Percentiles rank a stretch among this genome's conserved stretches.
Evolutionary conservation across 2,329 filamentous ascomycete species (phyloP).

Genomic region (Sarocladium brachiariae): DNA sequence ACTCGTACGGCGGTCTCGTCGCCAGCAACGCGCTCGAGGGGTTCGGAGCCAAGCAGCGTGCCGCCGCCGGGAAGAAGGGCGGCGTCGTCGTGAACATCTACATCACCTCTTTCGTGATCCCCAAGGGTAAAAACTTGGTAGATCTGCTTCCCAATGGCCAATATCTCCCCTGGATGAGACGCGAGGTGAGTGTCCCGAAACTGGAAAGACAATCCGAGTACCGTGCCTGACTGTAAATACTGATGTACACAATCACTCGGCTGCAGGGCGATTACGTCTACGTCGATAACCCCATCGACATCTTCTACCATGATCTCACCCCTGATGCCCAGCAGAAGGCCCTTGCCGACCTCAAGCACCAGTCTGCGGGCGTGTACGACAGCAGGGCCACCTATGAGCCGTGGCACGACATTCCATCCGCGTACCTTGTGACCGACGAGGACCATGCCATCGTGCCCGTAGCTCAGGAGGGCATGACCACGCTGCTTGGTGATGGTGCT

Average conservation of each 20-base stretch:
- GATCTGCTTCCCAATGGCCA: conserved; percentile 7
- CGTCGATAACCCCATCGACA: neutral
- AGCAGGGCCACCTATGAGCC: conserved; percentile 1
- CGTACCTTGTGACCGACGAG: conserved; percentile 2
- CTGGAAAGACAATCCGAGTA: too few relatives aligned
- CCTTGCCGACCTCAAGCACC: neutral
- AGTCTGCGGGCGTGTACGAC: conserved; percentile 3
- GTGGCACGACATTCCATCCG: conserved; percentile 2
- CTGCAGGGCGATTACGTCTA: conserved; percentile 7
- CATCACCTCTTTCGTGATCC: neutral
- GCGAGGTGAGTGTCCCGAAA: too few relatives aligned
- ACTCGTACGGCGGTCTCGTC: conserved; percentile 10
- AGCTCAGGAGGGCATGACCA: conserved; percentile 4
- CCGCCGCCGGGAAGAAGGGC: conserved; percentile 5
- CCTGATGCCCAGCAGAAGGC: neutral
- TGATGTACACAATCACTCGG: too few relatives aligned
- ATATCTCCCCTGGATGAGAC: conserved; percentile 7
- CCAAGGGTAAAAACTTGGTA: neutral
- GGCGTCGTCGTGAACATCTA: conserved; percentile 1
- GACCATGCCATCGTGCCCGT: neutral
- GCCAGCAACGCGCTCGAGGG: conserved; percentile 4
- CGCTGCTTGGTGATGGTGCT: neutral
- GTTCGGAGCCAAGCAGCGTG: conserved; percentile 5
- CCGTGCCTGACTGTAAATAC: too few relatives aligned
- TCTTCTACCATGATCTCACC: conserved; percentile 1